These are phyloP conservation scores for Podila minutissima DNA, from an alignment of 192 early-diverging fungal genomes.

Conservation along the genomic window DNA sequence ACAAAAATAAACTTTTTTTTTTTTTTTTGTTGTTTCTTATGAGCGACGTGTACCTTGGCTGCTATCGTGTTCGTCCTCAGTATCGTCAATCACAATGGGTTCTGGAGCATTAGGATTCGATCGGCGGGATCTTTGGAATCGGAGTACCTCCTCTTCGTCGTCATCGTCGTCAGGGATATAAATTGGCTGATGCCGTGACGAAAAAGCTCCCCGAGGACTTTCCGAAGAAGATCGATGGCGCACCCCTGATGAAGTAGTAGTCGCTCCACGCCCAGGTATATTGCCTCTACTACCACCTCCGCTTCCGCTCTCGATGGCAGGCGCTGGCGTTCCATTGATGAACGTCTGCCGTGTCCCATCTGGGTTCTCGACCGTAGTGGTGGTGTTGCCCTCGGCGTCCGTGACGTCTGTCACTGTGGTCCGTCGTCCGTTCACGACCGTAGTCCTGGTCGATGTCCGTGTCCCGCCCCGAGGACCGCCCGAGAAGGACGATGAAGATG, in stretches of 20 bases:
- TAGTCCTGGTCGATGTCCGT: slow-evolving; percentile 34
- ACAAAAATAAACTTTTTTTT: too few species aligned
- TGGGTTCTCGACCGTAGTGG: slow-evolving; percentile 26
- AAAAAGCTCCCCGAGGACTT: background rate
- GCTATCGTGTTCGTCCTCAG: slow-evolving; percentile 18
- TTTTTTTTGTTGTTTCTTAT: background rate
- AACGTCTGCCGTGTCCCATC: slow-evolving; percentile 31
- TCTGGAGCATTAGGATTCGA: background rate
- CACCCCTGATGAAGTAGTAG: background rate
- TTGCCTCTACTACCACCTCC: background rate
- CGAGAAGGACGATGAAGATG: slow-evolving; percentile 3
- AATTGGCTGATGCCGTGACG: slow-evolving; percentile 17
- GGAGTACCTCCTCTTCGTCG: background rate
- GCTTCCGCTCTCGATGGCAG: slow-evolving; percentile 13
- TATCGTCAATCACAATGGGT: slow-evolving; percentile 21
- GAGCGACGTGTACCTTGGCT: background rate
- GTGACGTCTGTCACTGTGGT: slow-evolving; percentile 43
- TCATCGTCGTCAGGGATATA: slow-evolving; percentile 26
- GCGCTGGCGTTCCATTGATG: slow-evolving; percentile 24
- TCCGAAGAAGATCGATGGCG: too few species aligned
- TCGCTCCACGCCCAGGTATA: background rate
- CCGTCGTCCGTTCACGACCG: slow-evolving; percentile 35
- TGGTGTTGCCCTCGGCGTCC: slow-evolving; percentile 37
- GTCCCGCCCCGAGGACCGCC: slow-evolving; percentile 11
- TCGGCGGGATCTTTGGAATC: background rate